phyloP scores from a whole-genome alignment of 768 basidiomycete genomes.

The Polyporus arcularius region DNA sequence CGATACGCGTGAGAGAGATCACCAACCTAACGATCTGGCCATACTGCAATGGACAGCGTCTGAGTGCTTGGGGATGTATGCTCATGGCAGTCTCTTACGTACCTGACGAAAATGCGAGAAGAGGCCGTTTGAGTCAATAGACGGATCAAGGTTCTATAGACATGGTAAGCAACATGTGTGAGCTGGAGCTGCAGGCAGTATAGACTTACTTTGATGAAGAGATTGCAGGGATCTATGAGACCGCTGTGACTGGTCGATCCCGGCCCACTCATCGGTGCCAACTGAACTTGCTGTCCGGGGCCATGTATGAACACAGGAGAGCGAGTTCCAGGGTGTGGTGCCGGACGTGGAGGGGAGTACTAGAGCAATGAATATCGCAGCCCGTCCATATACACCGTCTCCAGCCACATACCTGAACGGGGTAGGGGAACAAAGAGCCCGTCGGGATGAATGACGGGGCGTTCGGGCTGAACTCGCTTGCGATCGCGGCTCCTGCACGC shows the following conservation, averaged over 20 bases:
- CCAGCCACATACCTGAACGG: conserved; percentile 50
- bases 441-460: conserved; percentile 80
- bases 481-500: conserved; percentile 47
- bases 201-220: conserved; percentile 77
- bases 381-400: neutral
- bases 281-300: conserved; percentile 88
- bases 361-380: conserved; percentile 23
- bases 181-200: conserved; percentile 5
- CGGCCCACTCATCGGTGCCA: conserved; percentile 71
- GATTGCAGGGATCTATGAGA: conserved; percentile 86
- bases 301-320: conserved; percentile 72
- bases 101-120: conserved; percentile 84
- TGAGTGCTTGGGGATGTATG: conserved; percentile 1
- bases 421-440: conserved; percentile 63
- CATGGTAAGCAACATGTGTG: conserved; percentile 16
- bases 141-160: conserved; percentile 76
- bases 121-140: conserved; percentile 82
- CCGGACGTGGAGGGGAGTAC: conserved; percentile 72
- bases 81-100: conserved; percentile 21
- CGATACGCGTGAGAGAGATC: neutral
- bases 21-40: conserved; percentile 85
- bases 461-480: conserved; percentile 68
- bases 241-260: conserved; percentile 86
- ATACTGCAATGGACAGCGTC: conserved; percentile 49
- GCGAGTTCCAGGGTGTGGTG: conserved; percentile 40